Evolutionary conservation across 225 moss, liverwort and hornwort species (phyloP), one percentile per base, ranked within the genome.

Genomic region (Neckera pumila): DNA sequence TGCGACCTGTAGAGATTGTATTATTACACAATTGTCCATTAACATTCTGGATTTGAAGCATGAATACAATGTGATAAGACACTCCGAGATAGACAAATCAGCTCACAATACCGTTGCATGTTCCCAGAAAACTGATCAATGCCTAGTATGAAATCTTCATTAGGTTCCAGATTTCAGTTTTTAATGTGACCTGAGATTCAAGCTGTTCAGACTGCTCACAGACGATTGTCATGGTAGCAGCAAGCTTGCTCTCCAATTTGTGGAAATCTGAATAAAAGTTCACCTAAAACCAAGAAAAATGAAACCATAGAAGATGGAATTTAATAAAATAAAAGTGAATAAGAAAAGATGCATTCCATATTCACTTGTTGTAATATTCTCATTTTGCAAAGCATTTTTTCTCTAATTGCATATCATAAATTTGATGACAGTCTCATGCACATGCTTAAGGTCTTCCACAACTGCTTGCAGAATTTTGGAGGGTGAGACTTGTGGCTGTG

Each of bases 161-260:
- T 47, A 45, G 27, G 26, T 86, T 83, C 33, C 34, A 81, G 10
- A 26, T 63, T 33, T 61, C 30, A 49, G n/a, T 6, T 54, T 72
- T 40, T 61, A 80, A 43, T 18, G 47, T 59, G 63, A 95, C 93
- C 93, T 92, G 93, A 88, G 75, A 86, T 89, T 91, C 89, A 34
- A 93, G 92, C 69, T 90, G 91, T 78, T 54, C 17, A 54, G 0
- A 54, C 54, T 54, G 2, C 54, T 54, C 54, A 54, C 7, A 2
- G 54, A 54, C 1, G 17, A 54, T 6, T 54, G 2, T 54, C 1
- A 92, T 93, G 62, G 90, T 89, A 84, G 89, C 89, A 82, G 81
- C 89, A 70, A 96, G 88, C 90, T 94, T 92, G 49, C 64, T 90
- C n/a, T n/a, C n/a, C 74, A 94, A 81, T 88, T 87, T 93, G 86